phyloP scores from a whole-genome alignment of 2,329 filamentous ascomycete species.

The Orbilia blumenaviensis region DNA sequence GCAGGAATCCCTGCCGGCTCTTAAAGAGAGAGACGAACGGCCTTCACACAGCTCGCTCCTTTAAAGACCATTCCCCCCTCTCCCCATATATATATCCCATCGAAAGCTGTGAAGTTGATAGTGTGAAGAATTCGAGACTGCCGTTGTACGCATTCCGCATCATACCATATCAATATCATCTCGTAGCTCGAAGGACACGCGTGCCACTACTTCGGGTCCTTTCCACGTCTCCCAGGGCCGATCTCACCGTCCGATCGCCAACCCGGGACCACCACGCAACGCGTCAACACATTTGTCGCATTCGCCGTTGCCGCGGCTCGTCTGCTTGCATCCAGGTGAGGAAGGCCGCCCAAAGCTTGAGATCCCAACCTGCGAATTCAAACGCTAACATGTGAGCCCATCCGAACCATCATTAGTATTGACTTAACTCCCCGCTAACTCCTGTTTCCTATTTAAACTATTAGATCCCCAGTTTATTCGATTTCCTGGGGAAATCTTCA shows the following conservation, averaged over 20 bases:
- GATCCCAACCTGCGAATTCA: not conserved
- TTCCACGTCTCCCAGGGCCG: not conserved
- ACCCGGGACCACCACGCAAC: slow-evolving; percentile 9
- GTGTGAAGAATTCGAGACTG: not conserved
- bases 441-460: slow-evolving; percentile 29
- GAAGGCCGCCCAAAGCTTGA: slow-evolving; percentile 28
- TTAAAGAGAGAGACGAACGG: slow-evolving; percentile 7
- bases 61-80: not conserved
- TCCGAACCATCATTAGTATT: not conserved
- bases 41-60: slow-evolving; percentile 2
- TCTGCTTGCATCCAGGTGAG: slow-evolving; percentile 21
- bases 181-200: too few species aligned
- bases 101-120: not conserved
- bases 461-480: slow-evolving; percentile 22
- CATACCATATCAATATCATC: too few species aligned
- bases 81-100: not conserved
- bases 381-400: slow-evolving; percentile 37
- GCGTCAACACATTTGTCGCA: slow-evolving; percentile 8
- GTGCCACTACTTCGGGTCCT: slow-evolving; percentile 5
- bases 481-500: slow-evolving; percentile 31
- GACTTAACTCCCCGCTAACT: slow-evolving; percentile 24
- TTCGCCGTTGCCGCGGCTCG: slow-evolving; percentile 36
- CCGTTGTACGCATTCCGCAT: not conserved
- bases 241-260: not conserved
- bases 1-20: slow-evolving; percentile 16